Evolutionary conservation across 345 rosid species (phyloP), one percentile per base, ranked within the genome.

Genomic region (Garcia nutans): DNA sequence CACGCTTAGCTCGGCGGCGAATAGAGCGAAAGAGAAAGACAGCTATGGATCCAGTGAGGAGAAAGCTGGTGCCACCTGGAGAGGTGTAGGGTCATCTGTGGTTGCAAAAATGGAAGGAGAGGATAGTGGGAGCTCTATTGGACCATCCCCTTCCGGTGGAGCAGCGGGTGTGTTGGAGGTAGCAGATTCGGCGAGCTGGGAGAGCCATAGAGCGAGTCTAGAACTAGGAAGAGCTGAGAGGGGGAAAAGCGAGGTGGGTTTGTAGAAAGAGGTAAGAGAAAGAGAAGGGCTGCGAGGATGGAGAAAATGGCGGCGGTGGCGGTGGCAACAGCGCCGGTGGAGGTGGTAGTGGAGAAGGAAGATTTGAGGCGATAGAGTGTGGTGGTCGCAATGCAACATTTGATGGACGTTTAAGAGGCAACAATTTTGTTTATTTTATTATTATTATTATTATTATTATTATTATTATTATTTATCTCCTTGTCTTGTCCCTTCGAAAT

Each of bases 11-110:
- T 1, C 99, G 92, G 71, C 97, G 97, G 62, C 98, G 89, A 56
- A 95, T 37, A 13, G 98, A 76, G 49, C 98, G 98, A 80, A 91
- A 86, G 84, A 95, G 97, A 86, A 93, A 95, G 77, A 95, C 77
- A 19, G 88, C 79, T 80, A 95, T 86, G 78, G 97, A 87, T 2
- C 94, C 99, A 13, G 96, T 91, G 71, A 95, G 96, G 72, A 95
- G 86, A 61, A 93, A 89, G 70, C 97, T 91, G 67, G 97, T 88
- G 97, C 88, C 13, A 92, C 82, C 56, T 93, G 99, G 75, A 93
- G 80, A 24, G 91, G 79, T 19, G 93, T 72, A 70, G 99, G 97
- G 23, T 91, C 92, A 74, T 95, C 96, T 20, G 88, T 65, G 71
- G 94, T 86, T 44, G 98, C 87, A 76, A 95, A 90, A 23, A 95